Conservation (phyloP, 192 early-diverging fungal genomes). For the Powellomyces hirtus region DNA sequence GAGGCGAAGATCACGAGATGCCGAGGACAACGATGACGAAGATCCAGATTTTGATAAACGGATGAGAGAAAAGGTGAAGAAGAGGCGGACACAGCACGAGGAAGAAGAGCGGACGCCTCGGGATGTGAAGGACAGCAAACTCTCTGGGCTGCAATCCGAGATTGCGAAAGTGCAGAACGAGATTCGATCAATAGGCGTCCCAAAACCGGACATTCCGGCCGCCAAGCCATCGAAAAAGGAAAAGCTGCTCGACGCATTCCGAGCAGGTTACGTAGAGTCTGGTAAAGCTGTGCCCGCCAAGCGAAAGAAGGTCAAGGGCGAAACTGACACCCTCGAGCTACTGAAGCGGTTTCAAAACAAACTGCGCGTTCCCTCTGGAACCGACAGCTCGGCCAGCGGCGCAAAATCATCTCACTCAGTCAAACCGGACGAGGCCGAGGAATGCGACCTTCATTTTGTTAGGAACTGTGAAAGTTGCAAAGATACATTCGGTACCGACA, state of each 20-base stretch:
- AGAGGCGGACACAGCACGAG: neutral
- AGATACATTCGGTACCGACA: constrained; percentile 46
- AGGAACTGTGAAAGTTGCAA: constrained; percentile 69
- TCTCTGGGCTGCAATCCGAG: constrained; percentile 44
- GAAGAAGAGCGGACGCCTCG: neutral
- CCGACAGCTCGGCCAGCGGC: no score
- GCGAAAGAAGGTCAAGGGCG: constrained; percentile 29
- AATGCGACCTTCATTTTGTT: constrained; percentile 69
- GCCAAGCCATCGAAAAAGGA: constrained; percentile 10
- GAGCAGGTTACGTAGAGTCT: constrained; percentile 7
- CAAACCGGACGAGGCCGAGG: constrained; percentile 16
- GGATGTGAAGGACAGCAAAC: constrained; percentile 24
- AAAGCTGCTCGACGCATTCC: constrained; percentile 12
- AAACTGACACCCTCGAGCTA: constrained; percentile 18
- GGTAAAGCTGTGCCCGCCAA: constrained; percentile 30
- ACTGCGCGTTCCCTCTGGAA: neutral
- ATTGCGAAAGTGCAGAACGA: constrained; percentile 66
- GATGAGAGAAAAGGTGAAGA: constrained; percentile 43
- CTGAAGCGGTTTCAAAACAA: constrained; percentile 22
- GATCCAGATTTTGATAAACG: constrained; percentile 44
- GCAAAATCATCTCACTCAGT: neutral
- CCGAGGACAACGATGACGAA: neutral
- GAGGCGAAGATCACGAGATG: neutral
- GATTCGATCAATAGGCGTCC: constrained; percentile 56
- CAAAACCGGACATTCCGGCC: constrained; percentile 8